Percentiles rank a stretch among this genome's conserved stretches.
Evolutionary conservation across 331 rosid species (phyloP).

Genomic region (Stylosanthes scabra): DNA sequence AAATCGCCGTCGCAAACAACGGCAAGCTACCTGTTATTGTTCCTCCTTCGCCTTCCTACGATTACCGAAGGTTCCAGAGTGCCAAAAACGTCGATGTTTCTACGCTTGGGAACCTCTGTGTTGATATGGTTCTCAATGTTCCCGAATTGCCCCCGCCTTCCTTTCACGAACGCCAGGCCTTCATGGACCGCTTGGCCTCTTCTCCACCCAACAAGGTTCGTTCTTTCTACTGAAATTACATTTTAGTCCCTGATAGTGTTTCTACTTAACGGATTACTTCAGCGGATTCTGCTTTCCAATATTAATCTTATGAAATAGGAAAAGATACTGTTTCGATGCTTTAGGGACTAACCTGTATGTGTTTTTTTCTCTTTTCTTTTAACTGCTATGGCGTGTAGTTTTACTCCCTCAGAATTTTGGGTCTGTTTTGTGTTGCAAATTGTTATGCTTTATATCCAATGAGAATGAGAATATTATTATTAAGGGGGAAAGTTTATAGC

Average conservation of each 20-base stretch:
- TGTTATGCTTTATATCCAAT: no score
- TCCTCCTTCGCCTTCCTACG: background rate
- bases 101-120: constrained; percentile 91
- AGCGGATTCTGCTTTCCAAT: no score
- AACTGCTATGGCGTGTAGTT: no score
- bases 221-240: background rate
- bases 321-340: no score
- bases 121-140: constrained; percentile 87
- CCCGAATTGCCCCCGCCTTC: constrained; percentile 80
- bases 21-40: background rate
- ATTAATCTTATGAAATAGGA: no score
- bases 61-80: constrained; percentile 33
- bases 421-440: no score
- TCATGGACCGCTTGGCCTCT: constrained; percentile 76
- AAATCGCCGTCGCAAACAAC: constrained; percentile 42
- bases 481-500: background rate
- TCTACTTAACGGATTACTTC: no score
- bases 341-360: no score
- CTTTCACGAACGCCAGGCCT: constrained; percentile 60
- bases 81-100: constrained; percentile 73
- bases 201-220: constrained; percentile 86
- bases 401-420: no score
- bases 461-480: no score
- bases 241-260: background rate
- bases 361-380: no score